Conservation (phyloP, 2,329 filamentous ascomycete species). For the Emydomyces testavorans region DNA sequence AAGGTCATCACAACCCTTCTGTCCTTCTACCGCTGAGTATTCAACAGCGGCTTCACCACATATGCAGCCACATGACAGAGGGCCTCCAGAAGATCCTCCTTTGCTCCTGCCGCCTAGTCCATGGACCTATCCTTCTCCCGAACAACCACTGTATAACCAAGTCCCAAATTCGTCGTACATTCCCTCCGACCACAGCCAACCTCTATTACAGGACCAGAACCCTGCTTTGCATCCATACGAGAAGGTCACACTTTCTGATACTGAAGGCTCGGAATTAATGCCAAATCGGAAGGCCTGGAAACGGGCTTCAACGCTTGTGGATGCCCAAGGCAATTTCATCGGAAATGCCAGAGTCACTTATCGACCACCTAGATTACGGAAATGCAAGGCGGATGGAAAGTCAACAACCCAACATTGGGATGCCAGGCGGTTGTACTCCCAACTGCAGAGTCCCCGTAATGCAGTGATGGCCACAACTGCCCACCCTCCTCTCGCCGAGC, state of each 20-base stretch:
- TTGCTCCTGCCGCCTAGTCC: background rate
- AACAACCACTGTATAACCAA: background rate
- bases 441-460: background rate
- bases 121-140: constrained; percentile 4
- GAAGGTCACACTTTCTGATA: background rate
- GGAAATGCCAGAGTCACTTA: background rate
- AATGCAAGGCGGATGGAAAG: background rate
- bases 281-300: background rate
- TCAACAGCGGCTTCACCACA: background rate
- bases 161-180: background rate
- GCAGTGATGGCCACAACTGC: background rate
- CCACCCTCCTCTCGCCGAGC: background rate
- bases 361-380: constrained; percentile 5
- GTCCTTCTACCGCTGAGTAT: constrained; percentile 3
- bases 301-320: background rate
- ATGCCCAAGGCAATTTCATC: background rate
- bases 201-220: background rate
- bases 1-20: background rate
- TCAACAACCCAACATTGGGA: background rate
- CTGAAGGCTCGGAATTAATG: background rate
- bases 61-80: background rate
- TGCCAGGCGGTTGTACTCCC: background rate
- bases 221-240: background rate
- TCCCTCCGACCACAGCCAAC: background rate
- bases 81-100: background rate